Base-by-base conservation (phyloP, 1,139 yeast species). In the Kurtzmaniella quercitrusa region DNA sequence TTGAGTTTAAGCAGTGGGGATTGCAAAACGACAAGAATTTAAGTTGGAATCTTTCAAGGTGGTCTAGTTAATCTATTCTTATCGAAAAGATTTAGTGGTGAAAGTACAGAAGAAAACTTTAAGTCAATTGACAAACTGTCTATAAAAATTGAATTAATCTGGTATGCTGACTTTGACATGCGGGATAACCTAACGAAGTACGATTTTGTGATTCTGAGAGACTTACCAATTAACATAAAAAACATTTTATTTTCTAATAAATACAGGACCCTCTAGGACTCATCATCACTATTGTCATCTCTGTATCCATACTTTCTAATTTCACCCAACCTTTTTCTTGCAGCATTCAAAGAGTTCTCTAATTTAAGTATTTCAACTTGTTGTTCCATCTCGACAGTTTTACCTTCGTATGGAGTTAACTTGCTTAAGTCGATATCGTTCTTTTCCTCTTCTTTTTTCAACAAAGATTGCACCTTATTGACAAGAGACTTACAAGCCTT, bases 311-410 rank as follows among this genome's bases (percentile, higher is more conserved):
- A 82, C 63, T 84, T 86, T 62, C 96, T 74, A 50, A 88, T 88
- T 53, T 87, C 95, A 28, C 95, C 95, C 48, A 88, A 70, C 55
- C 87, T 78, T 65, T 85, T 87, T 60, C 96, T 76, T 0, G 96
- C 95, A 11, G 78, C 60, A 41, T 68, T 67, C 52, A 88, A 69
- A 46, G 83, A 78, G 53, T 87, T 87, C 56, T 88, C 96, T 48
- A 88, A 68, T 61, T 87, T 86, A 61, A 88, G 73, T 38, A 88
- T 89, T 60, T 87, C 91, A 12, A 89, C 96, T 60, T 88, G 96
- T 62, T 88, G 96, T 56, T 88, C 95, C 96, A 88, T 88, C 57
- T 91, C 95, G 22, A 81, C 76, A 0, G 95, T 86, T 63, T 86
- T 86, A 53, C 88, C 88, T 60, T 88, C 95, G 57, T 87, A 88